Evolutionary conservation across 352 stramenopile genomes (phyloP), one percentile per base, ranked within the genome.

Genomic region (Phytophthora chlamydospora): DNA sequence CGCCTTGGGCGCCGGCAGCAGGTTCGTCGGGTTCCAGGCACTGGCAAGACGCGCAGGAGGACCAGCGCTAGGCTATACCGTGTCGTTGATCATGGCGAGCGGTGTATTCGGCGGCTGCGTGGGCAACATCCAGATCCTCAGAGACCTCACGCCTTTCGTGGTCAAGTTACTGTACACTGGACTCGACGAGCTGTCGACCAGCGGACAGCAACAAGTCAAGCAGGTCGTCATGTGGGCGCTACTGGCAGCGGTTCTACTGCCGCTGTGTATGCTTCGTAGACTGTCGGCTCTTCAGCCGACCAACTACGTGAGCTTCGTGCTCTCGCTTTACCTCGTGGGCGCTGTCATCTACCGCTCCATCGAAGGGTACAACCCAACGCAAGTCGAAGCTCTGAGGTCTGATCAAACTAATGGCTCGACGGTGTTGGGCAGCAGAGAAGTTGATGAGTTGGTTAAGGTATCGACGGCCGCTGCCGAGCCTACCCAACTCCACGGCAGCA

Each of bases 271-370:
- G 59, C 55, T 91, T 16, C 79, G 79, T 49, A 75, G 79, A 16
- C 66, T 91, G 36, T 88, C 82, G 10, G 80, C 56, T 8, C 68
- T 91, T 27, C 77, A 83, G 21, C 42, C 78, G 2, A 85, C 78
- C n/a, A 90, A 79, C 55, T 91, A 89, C 62, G 19, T 88, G 46
- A 84, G 82, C 21, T 90, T 90, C 53, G 52, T 65, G 19, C 77
- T 85, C 14, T 83, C 80, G 6, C 45, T 89, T 14, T 83, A 83
- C 45, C 63, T 91, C n/a, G 77, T 89, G 1, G 58, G 66, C 4
- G 72, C 76, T 17, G 64, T 90, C 13, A 55, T 76, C 12, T 88
- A 85, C 48, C 73, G 77, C 7, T 70, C 78, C 1, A 36, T 56
- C 8, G 41, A 70, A 11, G 62, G 47, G 13, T 66, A 66, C 16